Conservation (phyloP, 441 rosid species). For the Populus hybrid region DNA sequence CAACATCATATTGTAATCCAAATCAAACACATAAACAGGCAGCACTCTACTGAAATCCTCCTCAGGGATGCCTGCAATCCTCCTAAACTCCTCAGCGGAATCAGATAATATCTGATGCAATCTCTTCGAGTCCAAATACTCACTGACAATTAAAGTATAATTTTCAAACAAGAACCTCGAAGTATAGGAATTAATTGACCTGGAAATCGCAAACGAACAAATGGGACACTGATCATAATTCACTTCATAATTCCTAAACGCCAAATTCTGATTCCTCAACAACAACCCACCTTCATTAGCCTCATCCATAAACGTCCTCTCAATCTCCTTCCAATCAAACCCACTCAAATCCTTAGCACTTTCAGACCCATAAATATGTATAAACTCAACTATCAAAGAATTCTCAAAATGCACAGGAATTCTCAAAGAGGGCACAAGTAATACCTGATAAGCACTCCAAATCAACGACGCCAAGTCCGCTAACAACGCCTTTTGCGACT, state of each 20-base stretch:
- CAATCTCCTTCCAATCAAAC: conserved; percentile 66
- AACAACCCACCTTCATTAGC: conserved; percentile 59
- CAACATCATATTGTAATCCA: conserved; percentile 58
- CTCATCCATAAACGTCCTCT: conserved; percentile 68
- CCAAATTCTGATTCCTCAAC: conserved; percentile 67
- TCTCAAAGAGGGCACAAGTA: conserved; percentile 82
- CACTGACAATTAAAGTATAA: conserved; percentile 89
- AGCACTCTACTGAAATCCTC: conserved; percentile 72
- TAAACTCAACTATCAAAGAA: conserved; percentile 72
- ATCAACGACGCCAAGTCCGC: conserved; percentile 75
- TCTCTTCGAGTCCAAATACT: conserved; percentile 92
- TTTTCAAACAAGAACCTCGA: conserved; percentile 96
- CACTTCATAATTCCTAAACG: conserved; percentile 54
- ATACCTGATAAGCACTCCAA: conserved; percentile 90
- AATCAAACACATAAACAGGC: conserved; percentile 93
- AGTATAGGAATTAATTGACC: conserved; percentile 77
- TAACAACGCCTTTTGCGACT: conserved; percentile 70
- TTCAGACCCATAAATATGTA: conserved; percentile 66
- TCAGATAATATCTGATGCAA: conserved; percentile 83
- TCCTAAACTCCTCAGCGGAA: conserved; percentile 73
- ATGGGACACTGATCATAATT: conserved; percentile 65
- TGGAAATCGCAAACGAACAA: conserved; percentile 79
- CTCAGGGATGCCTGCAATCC: conserved; percentile 68
- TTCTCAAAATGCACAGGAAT: conserved; percentile 81
- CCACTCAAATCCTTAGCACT: conserved; percentile 47